phyloP scores from a whole-genome alignment of 139 green algal genomes.

The Deuterostichococcus epilithicus region DNA sequence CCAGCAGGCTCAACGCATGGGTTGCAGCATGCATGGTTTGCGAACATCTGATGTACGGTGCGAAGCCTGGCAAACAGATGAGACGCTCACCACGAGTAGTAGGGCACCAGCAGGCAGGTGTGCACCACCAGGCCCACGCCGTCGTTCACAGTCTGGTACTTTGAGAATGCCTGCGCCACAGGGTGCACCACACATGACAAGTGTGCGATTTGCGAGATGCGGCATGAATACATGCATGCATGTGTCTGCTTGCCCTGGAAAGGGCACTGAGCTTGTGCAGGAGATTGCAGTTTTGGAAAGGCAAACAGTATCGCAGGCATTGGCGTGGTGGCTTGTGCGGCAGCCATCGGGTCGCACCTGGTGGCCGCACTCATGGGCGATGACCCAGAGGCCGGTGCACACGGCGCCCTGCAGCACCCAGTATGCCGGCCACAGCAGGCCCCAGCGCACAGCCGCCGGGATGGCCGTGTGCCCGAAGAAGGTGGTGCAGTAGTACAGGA shows the following conservation, averaged over 20 bases:
- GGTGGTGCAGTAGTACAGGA: conserved; percentile 38
- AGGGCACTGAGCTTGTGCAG: too few relatives aligned
- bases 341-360: too few relatives aligned
- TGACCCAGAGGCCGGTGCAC: conserved; percentile 72
- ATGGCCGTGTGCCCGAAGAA: conserved; percentile 45
- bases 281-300: conserved; percentile 18
- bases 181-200: neutral
- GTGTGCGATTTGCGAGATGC: neutral
- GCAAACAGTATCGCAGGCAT: too few relatives aligned
- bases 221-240: neutral
- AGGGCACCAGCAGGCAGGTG: conserved; percentile 78
- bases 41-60: neutral
- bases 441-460: conserved; percentile 29
- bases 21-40: neutral
- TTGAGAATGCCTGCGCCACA: conserved; percentile 48
- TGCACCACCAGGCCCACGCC: conserved; percentile 75
- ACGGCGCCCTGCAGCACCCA: conserved; percentile 72
- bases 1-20: neutral
- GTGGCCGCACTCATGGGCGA: conserved; percentile 86
- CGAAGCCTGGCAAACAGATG: neutral
- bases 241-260: neutral
- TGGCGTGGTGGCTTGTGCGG: too few relatives aligned
- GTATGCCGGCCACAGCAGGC: conserved; percentile 65
- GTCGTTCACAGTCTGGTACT: conserved; percentile 66
- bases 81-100: conserved; percentile 70